Evolutionary conservation across 1,284 basidiomycete species (phyloP), one percentile per base, ranked within the genome.

Genomic region (Microbotryum silenes-acaulis): DNA sequence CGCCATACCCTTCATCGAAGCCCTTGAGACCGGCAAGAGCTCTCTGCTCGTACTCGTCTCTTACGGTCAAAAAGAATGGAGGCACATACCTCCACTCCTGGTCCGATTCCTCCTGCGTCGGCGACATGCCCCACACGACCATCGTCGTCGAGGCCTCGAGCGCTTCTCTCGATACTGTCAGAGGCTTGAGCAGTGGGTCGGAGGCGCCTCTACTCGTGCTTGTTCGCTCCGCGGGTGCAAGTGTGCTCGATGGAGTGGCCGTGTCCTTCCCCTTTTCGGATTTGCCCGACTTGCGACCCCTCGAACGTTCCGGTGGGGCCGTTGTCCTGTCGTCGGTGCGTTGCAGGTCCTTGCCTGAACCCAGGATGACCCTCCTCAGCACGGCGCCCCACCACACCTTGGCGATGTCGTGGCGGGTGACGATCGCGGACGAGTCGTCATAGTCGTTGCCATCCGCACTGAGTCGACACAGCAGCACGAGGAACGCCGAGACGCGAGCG

Each of bases 91-190:
- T 51, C 7, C 42, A 10, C 8, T 48, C 56, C 18, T 50, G 27
- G 33, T 60, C 62, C 0, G n/a, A 44, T 7, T 62, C 55, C 10
- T 60, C 57, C 4, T 51, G 51, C 2, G 37, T 27, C n/a, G 61
- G 37, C 9, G 44, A 49, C 67, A 67, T 69, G 7, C 61, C 67
- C 67, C 67, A 69, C 1, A 59, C 56, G 44, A 69, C 57, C 37
- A 59, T 69, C 50, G 55, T 57, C 21, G 52, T 61, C 25, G 65
- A 59, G 8, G 57, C 61, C 0, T 47, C 54, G 14, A 68, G 49
- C 2, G 58, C 67, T 20, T 58, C 52, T 6, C 67, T 42, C 23
- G 67, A 68, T 18, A 68, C 60, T 33, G 55, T 66, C 14, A 68
- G 54, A 4, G 66, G 66, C 12, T 55, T 56, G 10, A 50, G 31